These are phyloP conservation scores for Diaporthe sp. DNA, from an alignment of 2,329 filamentous ascomycete species.

Conservation along the genomic window DNA sequence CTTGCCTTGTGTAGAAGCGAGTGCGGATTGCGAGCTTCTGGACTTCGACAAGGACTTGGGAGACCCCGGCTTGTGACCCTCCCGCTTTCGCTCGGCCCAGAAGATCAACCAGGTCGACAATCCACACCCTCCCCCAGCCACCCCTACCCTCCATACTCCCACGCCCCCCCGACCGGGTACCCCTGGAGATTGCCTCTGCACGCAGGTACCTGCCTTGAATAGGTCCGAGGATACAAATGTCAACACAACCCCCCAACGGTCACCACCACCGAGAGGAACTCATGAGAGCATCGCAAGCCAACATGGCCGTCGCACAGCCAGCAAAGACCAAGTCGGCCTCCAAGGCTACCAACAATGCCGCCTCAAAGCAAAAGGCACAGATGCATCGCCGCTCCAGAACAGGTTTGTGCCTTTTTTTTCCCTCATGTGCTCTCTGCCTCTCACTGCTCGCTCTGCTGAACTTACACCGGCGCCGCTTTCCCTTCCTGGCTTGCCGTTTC, in stretches of 20 bases:
- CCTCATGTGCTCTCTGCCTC: constrained; percentile 36
- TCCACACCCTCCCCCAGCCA: constrained; percentile 39
- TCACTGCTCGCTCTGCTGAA: background rate
- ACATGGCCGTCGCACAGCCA: constrained; percentile 71
- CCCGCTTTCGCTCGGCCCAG: constrained; percentile 55
- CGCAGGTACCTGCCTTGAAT: constrained; percentile 53
- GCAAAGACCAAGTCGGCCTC: constrained; percentile 68
- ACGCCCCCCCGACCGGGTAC: constrained; percentile 42
- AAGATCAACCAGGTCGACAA: constrained; percentile 38
- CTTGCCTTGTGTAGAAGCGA: constrained; percentile 38
- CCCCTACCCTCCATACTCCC: constrained; percentile 38
- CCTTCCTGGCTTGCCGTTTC: constrained; percentile 32
- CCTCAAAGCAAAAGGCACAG: constrained; percentile 78
- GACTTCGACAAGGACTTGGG: constrained; percentile 44
- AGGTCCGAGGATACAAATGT: constrained; percentile 67
- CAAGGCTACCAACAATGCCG: constrained; percentile 60
- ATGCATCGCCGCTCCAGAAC: constrained; percentile 95
- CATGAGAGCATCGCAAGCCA: constrained; percentile 62
- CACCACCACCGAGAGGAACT: constrained; percentile 55
- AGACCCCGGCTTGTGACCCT: constrained; percentile 46
- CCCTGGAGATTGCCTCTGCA: constrained; percentile 36
- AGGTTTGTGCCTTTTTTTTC: constrained; percentile 70
- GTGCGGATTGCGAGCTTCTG: constrained; percentile 37
- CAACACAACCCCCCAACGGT: constrained; percentile 70
- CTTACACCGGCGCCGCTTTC: constrained; percentile 9